phyloP scores from a whole-genome alignment of 768 basidiomycete species.

The Wakefieldia striispora region DNA sequence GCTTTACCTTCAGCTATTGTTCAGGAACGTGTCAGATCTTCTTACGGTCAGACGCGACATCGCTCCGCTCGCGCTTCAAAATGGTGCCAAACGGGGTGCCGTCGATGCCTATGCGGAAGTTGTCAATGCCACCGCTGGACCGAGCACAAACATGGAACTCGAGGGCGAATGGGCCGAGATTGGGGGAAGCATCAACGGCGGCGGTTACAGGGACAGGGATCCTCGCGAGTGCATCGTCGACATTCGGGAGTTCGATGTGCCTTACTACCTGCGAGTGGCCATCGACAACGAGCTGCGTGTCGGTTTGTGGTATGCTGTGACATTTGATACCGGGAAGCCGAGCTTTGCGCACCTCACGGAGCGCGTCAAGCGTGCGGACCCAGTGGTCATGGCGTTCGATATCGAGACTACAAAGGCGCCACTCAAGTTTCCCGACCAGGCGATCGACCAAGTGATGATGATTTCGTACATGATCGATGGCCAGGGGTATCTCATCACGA shows the following conservation, averaged over 20 bases:
- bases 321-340: conserved; percentile 79
- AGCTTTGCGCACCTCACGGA: conserved; percentile 68
- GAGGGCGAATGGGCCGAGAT: conserved; percentile 63
- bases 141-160: conserved; percentile 64
- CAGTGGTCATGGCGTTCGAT: conserved; percentile 98
- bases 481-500: conserved; percentile 95
- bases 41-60: conserved; percentile 85
- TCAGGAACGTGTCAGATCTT: conserved; percentile 92
- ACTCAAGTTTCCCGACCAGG: conserved; percentile 97
- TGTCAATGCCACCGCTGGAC: conserved; percentile 71
- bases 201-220: conserved; percentile 59
- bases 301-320: conserved; percentile 94
- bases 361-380: conserved; percentile 96
- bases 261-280: conserved; percentile 97
- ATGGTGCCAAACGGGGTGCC: conserved; percentile 89
- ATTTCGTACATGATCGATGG: conserved; percentile 99
- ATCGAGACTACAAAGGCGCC: conserved; percentile 99
- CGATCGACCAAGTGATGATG: conserved; percentile 99
- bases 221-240: conserved; percentile 94
- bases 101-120: conserved; percentile 98
- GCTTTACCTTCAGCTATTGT: conserved; percentile 83
- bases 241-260: conserved; percentile 93
- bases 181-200: conserved; percentile 36
- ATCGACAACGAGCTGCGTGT: conserved; percentile 98
- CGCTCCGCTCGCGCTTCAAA: conserved; percentile 84